phyloP scores from a whole-genome alignment of 1,284 basidiomycete species.

The Ustanciosporium gigantosporum region DNA sequence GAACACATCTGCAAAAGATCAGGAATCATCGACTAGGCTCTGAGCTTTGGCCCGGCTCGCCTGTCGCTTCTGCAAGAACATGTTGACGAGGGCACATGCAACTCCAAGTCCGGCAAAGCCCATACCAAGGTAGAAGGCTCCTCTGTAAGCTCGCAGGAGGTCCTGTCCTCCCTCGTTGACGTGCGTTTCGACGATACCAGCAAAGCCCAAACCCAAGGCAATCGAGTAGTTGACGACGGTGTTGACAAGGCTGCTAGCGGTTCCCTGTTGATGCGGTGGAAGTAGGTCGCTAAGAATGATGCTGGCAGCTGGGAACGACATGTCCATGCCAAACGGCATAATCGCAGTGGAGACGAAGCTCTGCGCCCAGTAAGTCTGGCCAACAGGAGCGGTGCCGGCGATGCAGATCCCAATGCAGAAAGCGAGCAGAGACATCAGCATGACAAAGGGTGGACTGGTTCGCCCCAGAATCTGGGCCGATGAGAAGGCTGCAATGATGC shows the following conservation, averaged over 20 bases:
- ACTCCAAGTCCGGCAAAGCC: constrained; percentile 27
- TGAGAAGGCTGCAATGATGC: constrained; percentile 33
- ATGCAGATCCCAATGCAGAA: constrained; percentile 42
- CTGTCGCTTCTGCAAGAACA: too few relatives aligned
- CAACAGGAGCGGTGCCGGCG: constrained; percentile 21
- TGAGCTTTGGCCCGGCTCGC: too few relatives aligned
- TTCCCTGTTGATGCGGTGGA: constrained; percentile 38
- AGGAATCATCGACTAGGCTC: too few relatives aligned
- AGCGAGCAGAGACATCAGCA: constrained; percentile 34
- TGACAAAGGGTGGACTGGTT: constrained; percentile 22
- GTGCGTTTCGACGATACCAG: constrained; percentile 43
- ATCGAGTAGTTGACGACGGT: constrained; percentile 49
- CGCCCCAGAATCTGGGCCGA: constrained; percentile 23
- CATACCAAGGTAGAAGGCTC: constrained; percentile 37
- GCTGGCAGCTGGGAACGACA: constrained; percentile 38
- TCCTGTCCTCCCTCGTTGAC: constrained; percentile 25
- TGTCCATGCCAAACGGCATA: constrained; percentile 48
- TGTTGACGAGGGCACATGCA: constrained; percentile 17
- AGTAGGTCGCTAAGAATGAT: constrained; percentile 40
- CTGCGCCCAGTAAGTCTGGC: constrained; percentile 5
- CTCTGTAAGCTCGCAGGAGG: constrained; percentile 20
- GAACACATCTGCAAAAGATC: too few relatives aligned
- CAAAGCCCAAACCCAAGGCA: constrained; percentile 48
- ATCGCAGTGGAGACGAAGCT: constrained; percentile 21
- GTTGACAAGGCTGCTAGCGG: constrained; percentile 46